Evolutionary conservation across 768 basidiomycete species (phyloP), one percentile per base, ranked within the genome.

Genomic region (Lepiota brunneoincarnata): DNA sequence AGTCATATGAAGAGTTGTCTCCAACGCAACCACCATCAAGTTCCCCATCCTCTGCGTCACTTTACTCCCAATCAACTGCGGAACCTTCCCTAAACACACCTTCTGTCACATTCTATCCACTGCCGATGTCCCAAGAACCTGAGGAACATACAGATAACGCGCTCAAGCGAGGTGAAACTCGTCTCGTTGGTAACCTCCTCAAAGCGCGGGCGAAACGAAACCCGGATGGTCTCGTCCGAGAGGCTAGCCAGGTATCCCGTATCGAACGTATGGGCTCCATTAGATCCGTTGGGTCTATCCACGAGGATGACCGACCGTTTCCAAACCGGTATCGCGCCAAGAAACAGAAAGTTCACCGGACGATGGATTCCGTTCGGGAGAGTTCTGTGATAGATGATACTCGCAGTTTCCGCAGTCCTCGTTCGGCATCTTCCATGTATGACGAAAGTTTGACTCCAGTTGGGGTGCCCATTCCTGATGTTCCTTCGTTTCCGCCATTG

Each of bases 181-280:
- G 31, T 24, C n/a, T 54, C 9, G 53, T 54, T 26, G 53, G 53
- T 24, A 54, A 26, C 31, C 53, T 54, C 18, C 53, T 54, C 38
- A 54, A 48, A 54, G 53, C 53, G 11, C 45, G 53, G 11, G 53
- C 53, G 5, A 37, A 48, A 4, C 45, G 53, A 11, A 54, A 54
- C 43, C 45, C 53, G n/a, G 40, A 31, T 26, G 45, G 53, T 20
- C 53, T 54, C 21, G 38, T 54, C 21, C 53, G 45, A 35, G 28
- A 37, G 9, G 14, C 18, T 18, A 54, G 53, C 21, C 45, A 41
- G 38, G 45, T 54, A 35, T 54, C 53, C 14, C 53, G 42, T 4
- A 54, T 54, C 31, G 53, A 54, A 47, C 53, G 53, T 35, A 48
- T 12, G 24, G 53, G 45, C n/a, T 54, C 53, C 12, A 54, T 54